Evolutionary conservation across 345 rosid species (phyloP).

Genomic region (Gossypium ekmanianum): DNA sequence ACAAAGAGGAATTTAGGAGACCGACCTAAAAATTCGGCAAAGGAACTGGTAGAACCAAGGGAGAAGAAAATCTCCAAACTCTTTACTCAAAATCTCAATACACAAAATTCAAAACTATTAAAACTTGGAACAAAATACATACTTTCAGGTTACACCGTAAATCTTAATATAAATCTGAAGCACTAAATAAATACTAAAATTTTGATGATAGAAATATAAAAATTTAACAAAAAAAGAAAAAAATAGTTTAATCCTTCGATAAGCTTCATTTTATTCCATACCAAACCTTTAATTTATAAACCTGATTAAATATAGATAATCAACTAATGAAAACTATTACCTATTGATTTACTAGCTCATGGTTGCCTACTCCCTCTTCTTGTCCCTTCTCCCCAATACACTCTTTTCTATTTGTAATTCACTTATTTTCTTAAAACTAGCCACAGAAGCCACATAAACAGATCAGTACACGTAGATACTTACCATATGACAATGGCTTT

Average conservation of each 20-base stretch:
- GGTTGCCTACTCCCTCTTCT: not conserved
- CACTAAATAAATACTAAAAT: not conserved
- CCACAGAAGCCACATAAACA: not conserved
- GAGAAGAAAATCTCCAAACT: not conserved
- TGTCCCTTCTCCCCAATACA: not conserved
- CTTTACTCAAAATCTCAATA: not conserved
- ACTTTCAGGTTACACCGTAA: not conserved
- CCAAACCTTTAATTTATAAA: too few relatives aligned
- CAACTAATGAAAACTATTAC: not conserved
- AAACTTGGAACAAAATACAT: not conserved
- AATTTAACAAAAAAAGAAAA: not conserved
- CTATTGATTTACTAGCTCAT: not conserved
- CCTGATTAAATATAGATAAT: not conserved
- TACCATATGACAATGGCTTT: not conserved
- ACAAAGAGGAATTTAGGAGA: too few relatives aligned
- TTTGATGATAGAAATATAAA: not conserved
- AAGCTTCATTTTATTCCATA: not conserved
- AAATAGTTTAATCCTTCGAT: not conserved
- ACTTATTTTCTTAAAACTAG: not conserved
- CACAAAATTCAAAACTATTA: too few relatives aligned
- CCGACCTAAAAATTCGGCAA: too few relatives aligned
- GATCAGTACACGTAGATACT: not conserved
- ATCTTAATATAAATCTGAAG: not conserved
- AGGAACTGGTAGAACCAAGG: too few relatives aligned
- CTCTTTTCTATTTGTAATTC: not conserved